Base-by-base conservation (phyloP, 2,329 filamentous ascomycete genomes). In the Penicillium griseofulvum region DNA sequence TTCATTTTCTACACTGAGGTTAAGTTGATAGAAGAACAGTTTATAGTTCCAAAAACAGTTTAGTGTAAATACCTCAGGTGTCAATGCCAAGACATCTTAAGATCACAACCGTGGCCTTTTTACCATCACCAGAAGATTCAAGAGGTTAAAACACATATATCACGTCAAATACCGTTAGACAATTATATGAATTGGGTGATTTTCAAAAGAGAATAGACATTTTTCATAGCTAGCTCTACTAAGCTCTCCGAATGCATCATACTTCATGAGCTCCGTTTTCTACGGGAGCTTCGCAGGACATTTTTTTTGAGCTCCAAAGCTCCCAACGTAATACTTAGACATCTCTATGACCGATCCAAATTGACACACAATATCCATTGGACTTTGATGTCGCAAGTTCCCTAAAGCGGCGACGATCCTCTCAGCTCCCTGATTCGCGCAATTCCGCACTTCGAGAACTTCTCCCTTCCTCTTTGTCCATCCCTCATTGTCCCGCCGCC, bases 321-420 rank as follows among this genome's bases (percentile, higher is more conserved):
- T 49, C 36, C 34, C 52, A 55, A 44, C 10, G 16, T 51, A 37
- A 34, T 45, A 45, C 17, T 41, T 48, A 47, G 19, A 24, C 34
- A 37, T 31, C 17, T 47, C 41, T 31, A 8, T 22, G 16, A 26
- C 31, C n/a, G 26, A 22, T 52, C 31, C 17, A 33, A 26, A 46
- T 31, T 24, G 10, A 37, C 17, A 24, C 36, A 22, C 36, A 34
- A 28, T 12, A 38, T 5, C 17, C n/a, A 51, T 44, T 51, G 19
- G 38, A 45, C 42, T 43, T 59, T 55, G 51, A 41, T 41, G 49
- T 49, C 47, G 29, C 43, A 33, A 44, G 38, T 57, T 58, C 58
- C 62, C 62, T 60, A 58, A 64, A 62, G 54, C 57, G 62, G 60
- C 60, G 62, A 62, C 55, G 56, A 64, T 64, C 62, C 60, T 61